These are phyloP conservation scores for Corrigiola litoralis DNA, from an alignment of 179 eudicot species.

Conservation along the genomic window DNA sequence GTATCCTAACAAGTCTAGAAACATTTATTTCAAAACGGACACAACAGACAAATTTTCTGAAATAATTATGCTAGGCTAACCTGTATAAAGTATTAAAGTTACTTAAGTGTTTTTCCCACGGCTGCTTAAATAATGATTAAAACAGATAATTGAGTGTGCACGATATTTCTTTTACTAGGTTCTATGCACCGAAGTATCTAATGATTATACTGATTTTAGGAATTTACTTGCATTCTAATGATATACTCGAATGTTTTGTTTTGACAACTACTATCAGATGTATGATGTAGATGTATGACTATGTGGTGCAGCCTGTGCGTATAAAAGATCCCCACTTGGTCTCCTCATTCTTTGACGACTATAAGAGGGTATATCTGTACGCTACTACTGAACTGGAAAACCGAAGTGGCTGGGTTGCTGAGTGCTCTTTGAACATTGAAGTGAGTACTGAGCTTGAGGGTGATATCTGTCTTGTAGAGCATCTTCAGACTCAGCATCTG, in stretches of 20 bases:
- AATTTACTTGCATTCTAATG: no score
- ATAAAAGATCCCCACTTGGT: constrained; percentile 96
- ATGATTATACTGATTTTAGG: no score
- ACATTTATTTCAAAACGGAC: no score
- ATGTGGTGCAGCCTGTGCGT: constrained; percentile 78
- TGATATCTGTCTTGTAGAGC: constrained; percentile 58
- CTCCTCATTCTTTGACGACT: constrained; percentile 81
- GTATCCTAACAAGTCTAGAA: background rate
- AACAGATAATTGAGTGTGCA: no score
- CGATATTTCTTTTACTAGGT: no score
- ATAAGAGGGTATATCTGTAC: constrained; percentile 77
- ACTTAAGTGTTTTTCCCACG: no score
- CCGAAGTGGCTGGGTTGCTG: constrained; percentile 61
- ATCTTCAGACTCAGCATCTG: constrained; percentile 60
- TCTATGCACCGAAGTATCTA: no score
- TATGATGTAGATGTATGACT: constrained; percentile 19
- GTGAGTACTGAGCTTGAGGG: constrained; percentile 76
- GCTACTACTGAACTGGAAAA: constrained; percentile 70
- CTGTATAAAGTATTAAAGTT: no score
- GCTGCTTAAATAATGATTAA: background rate
- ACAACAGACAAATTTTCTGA: background rate
- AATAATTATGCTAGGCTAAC: background rate
- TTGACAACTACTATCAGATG: background rate
- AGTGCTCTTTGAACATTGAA: constrained; percentile 72
- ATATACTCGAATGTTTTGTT: background rate